These are phyloP conservation scores for Aspergillus sclerotioniger DNA, from an alignment of 495 filamentous ascomycete genomes.

Conservation along the genomic window DNA sequence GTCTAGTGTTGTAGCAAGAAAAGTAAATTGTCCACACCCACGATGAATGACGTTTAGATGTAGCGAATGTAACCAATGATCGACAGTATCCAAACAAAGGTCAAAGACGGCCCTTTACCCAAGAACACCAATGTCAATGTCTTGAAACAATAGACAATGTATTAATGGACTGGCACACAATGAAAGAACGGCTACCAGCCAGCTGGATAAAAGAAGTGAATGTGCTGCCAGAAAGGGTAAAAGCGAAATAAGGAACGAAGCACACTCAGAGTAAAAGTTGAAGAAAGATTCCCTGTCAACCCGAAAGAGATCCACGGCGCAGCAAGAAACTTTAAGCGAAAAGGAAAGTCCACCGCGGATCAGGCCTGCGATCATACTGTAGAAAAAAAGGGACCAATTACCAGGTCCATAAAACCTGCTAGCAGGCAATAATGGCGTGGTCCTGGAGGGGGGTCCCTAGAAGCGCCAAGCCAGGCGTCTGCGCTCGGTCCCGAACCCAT, in stretches of 20 bases:
- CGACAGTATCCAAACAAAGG: slow-evolving; percentile 3
- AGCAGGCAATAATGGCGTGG: slow-evolving; percentile 13
- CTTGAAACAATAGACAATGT: slow-evolving; percentile 6
- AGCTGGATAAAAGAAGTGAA: slow-evolving; percentile 14
- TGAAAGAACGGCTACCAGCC: slow-evolving; percentile 14
- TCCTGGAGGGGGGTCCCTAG: slow-evolving; percentile 16
- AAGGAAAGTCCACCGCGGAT: slow-evolving; percentile 14
- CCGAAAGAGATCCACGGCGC: slow-evolving; percentile 14
- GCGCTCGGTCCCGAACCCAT: slow-evolving; percentile 3
- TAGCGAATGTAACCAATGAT: slow-evolving; percentile 5
- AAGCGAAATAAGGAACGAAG: slow-evolving; percentile 17
- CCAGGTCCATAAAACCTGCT: neutral
- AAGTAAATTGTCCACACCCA: neutral
- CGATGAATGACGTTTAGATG: slow-evolving; percentile 2
- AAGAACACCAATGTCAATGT: slow-evolving; percentile 4
- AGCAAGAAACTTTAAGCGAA: slow-evolving; percentile 18
- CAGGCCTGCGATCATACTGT: slow-evolving; percentile 4
- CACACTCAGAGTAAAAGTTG: slow-evolving; percentile 10
- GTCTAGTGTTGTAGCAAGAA: slow-evolving; percentile 7
- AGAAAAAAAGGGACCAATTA: slow-evolving; percentile 7
- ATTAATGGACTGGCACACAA: slow-evolving; percentile 3
- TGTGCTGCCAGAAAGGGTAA: slow-evolving; percentile 3
- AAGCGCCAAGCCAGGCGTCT: slow-evolving; percentile 15
- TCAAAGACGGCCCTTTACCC: neutral
- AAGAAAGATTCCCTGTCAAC: slow-evolving; percentile 17